Evolutionary conservation across 2,329 filamentous ascomycete species (phyloP).

Genomic region (Penicillium sp.): DNA sequence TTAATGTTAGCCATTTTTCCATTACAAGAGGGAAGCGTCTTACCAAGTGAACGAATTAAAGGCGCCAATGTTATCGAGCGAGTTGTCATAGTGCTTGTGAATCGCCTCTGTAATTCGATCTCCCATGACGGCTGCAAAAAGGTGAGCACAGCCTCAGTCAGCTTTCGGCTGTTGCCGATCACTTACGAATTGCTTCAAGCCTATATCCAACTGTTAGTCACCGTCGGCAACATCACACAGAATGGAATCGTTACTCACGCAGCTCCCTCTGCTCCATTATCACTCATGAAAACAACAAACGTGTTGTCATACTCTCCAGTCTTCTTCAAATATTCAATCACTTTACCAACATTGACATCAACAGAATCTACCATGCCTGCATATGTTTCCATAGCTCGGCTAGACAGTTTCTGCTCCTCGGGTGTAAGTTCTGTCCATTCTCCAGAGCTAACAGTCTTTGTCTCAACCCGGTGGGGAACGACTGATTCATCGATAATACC

Average conservation of each 20-base stretch:
- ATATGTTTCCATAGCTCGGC: conserved; percentile 57
- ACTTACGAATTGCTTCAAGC: conserved; percentile 54
- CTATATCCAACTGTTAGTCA: neutral
- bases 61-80: conserved; percentile 55
- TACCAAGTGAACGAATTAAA: conserved; percentile 58
- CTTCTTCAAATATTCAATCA: conserved; percentile 53
- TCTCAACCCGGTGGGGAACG: conserved; percentile 24
- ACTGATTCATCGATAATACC: conserved; percentile 44
- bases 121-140: conserved; percentile 22
- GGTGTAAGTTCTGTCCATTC: conserved; percentile 49
- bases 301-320: conserved; percentile 58
- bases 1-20: neutral
- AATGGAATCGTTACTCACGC: conserved; percentile 22
- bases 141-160: conserved; percentile 27
- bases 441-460: conserved; percentile 50
- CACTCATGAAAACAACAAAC: conserved; percentile 57
- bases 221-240: neutral
- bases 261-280: conserved; percentile 58
- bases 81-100: conserved; percentile 56
- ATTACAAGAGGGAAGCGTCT: neutral
- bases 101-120: conserved; percentile 46
- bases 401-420: conserved; percentile 49
- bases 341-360: conserved; percentile 54
- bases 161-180: conserved; percentile 40
- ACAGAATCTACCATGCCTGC: conserved; percentile 59